Conservation (phyloP, 768 basidiomycete species). For the Candolleomyces aberdarensis region DNA sequence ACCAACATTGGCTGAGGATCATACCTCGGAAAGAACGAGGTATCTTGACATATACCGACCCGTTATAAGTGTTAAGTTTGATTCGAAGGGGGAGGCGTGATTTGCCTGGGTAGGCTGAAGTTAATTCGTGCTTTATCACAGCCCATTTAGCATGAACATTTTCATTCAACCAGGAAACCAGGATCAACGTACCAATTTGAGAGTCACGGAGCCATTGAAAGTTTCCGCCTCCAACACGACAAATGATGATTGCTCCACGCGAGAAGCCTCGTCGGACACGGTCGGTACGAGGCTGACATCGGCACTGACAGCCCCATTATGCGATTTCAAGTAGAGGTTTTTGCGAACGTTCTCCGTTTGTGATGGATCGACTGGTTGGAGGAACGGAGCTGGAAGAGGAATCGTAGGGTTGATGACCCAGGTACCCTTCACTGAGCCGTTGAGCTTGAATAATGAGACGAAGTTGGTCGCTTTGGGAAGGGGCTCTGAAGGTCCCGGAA, state of each 20-base stretch:
- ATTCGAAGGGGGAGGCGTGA: conserved; percentile 24
- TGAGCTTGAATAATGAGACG: conserved; percentile 22
- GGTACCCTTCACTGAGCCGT: conserved; percentile 24
- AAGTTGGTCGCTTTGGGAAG: conserved; percentile 22
- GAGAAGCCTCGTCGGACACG: conserved; percentile 8
- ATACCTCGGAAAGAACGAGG: conserved; percentile 41
- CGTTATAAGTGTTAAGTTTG: conserved; percentile 22
- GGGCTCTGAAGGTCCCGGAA: not conserved
- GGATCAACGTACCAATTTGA: conserved; percentile 25
- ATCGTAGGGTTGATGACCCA: conserved; percentile 27
- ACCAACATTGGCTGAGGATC: conserved; percentile 27
- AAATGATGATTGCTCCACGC: not conserved
- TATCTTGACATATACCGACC: conserved; percentile 32
- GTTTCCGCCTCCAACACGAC: conserved; percentile 18
- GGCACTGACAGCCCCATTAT: conserved; percentile 25
- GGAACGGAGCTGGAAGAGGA: conserved; percentile 23
- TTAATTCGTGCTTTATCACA: not conserved
- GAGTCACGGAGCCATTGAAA: conserved; percentile 26
- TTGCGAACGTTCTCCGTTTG: conserved; percentile 23
- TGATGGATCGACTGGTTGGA: conserved; percentile 20
- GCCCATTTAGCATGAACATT: not conserved
- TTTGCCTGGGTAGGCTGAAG: not conserved
- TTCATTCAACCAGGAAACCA: not conserved
- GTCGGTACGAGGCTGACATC: conserved; percentile 15
- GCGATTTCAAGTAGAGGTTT: conserved; percentile 27